These are phyloP conservation scores for Ascochyta fabae DNA, from an alignment of 2,329 filamentous ascomycete genomes.

Conservation along the genomic window DNA sequence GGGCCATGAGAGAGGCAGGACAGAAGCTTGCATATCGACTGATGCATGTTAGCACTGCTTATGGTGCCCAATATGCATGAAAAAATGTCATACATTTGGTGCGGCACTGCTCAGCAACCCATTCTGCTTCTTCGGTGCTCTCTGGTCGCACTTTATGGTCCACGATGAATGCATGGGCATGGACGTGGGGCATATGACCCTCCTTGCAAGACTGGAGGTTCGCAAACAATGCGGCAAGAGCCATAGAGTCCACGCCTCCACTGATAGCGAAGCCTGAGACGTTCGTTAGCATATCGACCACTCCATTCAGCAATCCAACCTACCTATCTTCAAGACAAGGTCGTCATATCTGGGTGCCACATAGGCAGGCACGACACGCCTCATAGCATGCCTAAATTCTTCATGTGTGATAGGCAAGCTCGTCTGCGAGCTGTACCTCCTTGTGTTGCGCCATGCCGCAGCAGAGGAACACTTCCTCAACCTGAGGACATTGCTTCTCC, in stretches of 20 bases:
- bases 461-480: conserved; percentile 40
- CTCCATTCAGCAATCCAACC: not conserved
- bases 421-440: conserved; percentile 31
- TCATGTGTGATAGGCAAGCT: conserved; percentile 30
- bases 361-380: not conserved
- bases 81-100: conserved; percentile 50
- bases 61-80: not conserved
- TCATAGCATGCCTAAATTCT: conserved; percentile 35
- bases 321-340: conserved; percentile 23
- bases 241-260: conserved; percentile 98
- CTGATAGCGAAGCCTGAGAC: conserved; percentile 74
- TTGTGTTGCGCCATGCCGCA: conserved; percentile 14
- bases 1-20: conserved; percentile 50
- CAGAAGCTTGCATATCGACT: conserved; percentile 41
- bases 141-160: conserved; percentile 65
- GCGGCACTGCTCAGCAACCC: conserved; percentile 55
- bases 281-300: conserved; percentile 8
- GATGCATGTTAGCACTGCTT: conserved; percentile 16
- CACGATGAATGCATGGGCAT: conserved; percentile 64
- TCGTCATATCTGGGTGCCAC: not conserved
- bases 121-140: conserved; percentile 62
- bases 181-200: conserved; percentile 22
- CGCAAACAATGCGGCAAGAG: conserved; percentile 76
- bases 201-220: conserved; percentile 20
- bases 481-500: conserved; percentile 43